Evolutionary conservation across 2,329 filamentous ascomycete genomes (phyloP), one percentile per base, ranked within the genome.

Genomic region (Calonectria pseudoreteaudii): DNA sequence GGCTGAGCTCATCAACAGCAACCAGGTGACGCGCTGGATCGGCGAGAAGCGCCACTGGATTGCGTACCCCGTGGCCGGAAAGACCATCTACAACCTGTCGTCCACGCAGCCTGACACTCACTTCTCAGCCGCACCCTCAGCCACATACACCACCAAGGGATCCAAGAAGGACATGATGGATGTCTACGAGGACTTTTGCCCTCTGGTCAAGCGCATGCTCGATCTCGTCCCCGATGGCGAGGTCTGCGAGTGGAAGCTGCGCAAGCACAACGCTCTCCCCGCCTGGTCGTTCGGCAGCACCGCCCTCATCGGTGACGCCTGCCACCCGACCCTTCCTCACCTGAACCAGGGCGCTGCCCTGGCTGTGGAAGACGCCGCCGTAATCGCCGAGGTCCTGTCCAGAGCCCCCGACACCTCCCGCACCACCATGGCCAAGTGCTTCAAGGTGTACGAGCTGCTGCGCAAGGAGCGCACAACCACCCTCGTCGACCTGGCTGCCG

Each of bases 1-100:
- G 75, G 86, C 93, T 68, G 88, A 85, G n/a, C 88, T 95, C 13
- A 87, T 96, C 28, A 91, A 94, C 77, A 87, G 89, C 53, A 90
- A 95, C 79, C 87, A 89, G 64, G 93, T 93, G 3, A 92, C 92
- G 49, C 90, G 94, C 65, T 96, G 94, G 94, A 93, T 96, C 66
- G 94, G 94, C 38, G 91, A 92, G 81, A 90, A 90, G 78, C 89
- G 93, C 1, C 94, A 96, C 83, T 93, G 95, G 82, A 94, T 96
- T 78, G 93, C 93, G 0, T 96, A 96, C 82, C 92, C 94, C 0
- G 92, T 96, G 53, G 88, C 90, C 74, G 90, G 88, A 80, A 91
- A 94, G 79, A 88, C 87, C 44, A 89, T 93, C 78, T 93, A 93
- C 85, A 93, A 93, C 83, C 84, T 93, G 41, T 91, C 91, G 16